These are phyloP conservation scores for Paecilomyces niveus DNA, from an alignment of 2,329 filamentous ascomycete species.

Conservation along the genomic window DNA sequence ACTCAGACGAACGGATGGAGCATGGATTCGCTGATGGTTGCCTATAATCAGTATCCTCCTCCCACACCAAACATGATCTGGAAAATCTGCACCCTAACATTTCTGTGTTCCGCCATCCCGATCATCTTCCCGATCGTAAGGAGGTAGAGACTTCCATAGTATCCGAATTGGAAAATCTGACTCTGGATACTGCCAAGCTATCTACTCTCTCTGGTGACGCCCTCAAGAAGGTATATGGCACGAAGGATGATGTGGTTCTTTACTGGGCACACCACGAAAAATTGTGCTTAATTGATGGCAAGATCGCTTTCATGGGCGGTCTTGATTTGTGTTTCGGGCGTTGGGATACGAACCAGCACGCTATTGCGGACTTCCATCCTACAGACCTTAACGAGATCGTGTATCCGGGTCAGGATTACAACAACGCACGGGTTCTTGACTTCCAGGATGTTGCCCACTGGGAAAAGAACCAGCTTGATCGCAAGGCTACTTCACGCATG, in stretches of 20 bases:
- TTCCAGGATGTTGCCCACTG: conserved; percentile 71
- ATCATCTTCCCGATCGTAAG: conserved; percentile 70
- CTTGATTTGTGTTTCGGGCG: conserved; percentile 82
- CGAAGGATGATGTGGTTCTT: conserved; percentile 70
- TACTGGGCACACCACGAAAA: conserved; percentile 97
- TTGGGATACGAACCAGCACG: conserved; percentile 82
- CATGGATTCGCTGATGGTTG: neutral
- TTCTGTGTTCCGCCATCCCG: conserved; percentile 81
- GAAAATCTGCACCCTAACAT: conserved; percentile 78
- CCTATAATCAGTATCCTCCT: conserved; percentile 48
- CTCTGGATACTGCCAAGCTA: conserved; percentile 47
- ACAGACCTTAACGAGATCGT: conserved; percentile 66
- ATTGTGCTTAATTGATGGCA: conserved; percentile 72
- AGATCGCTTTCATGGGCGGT: conserved; percentile 81
- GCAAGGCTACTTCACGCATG: conserved; percentile 75
- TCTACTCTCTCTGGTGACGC: conserved; percentile 65
- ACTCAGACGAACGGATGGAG: neutral
- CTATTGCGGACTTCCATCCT: conserved; percentile 77
- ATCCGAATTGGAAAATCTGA: conserved; percentile 49
- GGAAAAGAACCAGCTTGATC: conserved; percentile 80
- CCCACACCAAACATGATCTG: conserved; percentile 73
- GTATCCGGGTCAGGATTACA: conserved; percentile 88
- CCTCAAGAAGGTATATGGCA: conserved; percentile 73
- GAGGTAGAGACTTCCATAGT: conserved; percentile 55
- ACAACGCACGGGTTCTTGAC: conserved; percentile 79